phyloP scores from a whole-genome alignment of 352 stramenopile genomes.

The Globisporangium nodosum region DNA sequence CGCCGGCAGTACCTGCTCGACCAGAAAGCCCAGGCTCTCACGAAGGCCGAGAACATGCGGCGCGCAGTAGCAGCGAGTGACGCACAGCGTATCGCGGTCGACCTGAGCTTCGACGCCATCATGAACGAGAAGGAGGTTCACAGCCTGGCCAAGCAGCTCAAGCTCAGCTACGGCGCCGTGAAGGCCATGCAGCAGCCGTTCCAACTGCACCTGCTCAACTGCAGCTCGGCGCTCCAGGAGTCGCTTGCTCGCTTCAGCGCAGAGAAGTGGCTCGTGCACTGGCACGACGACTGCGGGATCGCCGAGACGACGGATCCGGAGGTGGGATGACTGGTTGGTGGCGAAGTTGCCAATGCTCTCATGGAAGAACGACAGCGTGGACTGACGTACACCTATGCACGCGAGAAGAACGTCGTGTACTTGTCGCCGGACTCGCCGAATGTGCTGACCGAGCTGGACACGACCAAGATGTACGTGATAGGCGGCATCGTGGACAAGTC shows the following conservation, averaged over 20 bases:
- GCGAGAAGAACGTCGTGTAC: constrained; percentile 52
- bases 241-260: constrained; percentile 61
- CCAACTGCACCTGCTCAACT: constrained; percentile 55
- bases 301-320: constrained; percentile 26
- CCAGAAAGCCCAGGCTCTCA: constrained; percentile 30
- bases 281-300: constrained; percentile 31
- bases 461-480: constrained; percentile 73
- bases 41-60: constrained; percentile 24
- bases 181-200: constrained; percentile 67
- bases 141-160: constrained; percentile 73
- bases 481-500: constrained; percentile 80
- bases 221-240: constrained; percentile 34
- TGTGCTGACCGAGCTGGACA: constrained; percentile 50
- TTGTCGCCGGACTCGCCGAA: constrained; percentile 69
- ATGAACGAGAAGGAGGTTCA: constrained; percentile 82
- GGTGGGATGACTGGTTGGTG: constrained; percentile 8
- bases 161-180: constrained; percentile 60
- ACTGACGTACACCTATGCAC: neutral
- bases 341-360: neutral
- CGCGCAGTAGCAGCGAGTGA: constrained; percentile 16
- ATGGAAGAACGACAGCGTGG: neutral
- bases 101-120: constrained; percentile 70
- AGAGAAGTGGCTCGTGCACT: constrained; percentile 55
- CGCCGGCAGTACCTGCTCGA: constrained; percentile 38
- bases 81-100: constrained; percentile 49